Base-by-base conservation (phyloP, 805 yeast species). In the Spathaspora sp. region DNA sequence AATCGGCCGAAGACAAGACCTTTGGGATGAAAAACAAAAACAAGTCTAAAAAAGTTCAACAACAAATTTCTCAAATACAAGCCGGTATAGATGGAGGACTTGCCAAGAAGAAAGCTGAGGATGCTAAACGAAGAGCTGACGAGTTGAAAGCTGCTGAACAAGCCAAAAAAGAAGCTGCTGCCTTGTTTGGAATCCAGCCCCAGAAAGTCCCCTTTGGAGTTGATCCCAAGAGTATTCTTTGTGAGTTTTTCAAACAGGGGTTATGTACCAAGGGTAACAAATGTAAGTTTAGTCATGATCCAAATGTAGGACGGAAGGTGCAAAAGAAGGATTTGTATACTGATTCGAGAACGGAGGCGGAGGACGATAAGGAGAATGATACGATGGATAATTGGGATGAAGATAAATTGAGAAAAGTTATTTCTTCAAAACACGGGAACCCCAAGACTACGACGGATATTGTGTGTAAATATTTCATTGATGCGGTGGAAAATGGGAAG, bases 341-440 rank as follows among this genome's bases (percentile, higher is more conserved):
- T 10, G 99, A 94, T 73, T 90, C 85, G 39, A 83, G 97, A 68
- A 78, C 70, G 9, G 79, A 75, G 51, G 17, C 40, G 8, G 40
- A 35, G 8, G 78, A 70, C 5, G 80, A 76, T 52, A 86, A 87
- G 66, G 86, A 84, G 58, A 77, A 76, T 18, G 98, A 94, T 69
- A 89, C 94, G 5, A 91, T 93, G 97, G 97, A 91, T 61, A 79
- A 78, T 45, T 93, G 98, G 98, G 98, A 94, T 72, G 97, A 93
- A 72, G 97, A 86, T 62, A 94, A 92, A 75, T 82, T 94, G 66
- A 81, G 96, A 66, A 78, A 78, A 35, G 98, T 94, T 55, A 86
- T 94, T 62, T 52, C 79, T 57, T 90, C 97, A 49, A 94, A 94
- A 72, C 97, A 92, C 62, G 98, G 99, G 48, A 94, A 94, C 67